A percentile compares a stretch with the other conserved stretches of the same genome.
Evolutionary conservation across 805 yeast genomes (phyloP).

Genomic region (Debaryomyces castellii): DNA sequence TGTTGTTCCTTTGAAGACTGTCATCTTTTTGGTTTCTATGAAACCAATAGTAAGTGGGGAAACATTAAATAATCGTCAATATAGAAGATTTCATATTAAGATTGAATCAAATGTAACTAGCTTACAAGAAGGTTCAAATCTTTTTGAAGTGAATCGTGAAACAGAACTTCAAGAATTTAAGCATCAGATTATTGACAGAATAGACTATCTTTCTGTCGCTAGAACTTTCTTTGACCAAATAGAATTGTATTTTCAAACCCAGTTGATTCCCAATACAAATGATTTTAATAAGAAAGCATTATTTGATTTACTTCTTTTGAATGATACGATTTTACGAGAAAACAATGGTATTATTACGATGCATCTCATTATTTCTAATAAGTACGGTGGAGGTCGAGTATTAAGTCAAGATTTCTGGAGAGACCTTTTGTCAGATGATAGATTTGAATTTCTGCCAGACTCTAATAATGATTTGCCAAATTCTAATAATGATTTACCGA

Average conservation of each 20-base stretch:
- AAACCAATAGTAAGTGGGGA: neutral
- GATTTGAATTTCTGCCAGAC: conserved; percentile 22
- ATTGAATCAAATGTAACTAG: conserved; percentile 14
- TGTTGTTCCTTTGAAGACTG: conserved; percentile 24
- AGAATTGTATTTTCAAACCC: conserved; percentile 10
- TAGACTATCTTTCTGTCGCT: conserved; percentile 19
- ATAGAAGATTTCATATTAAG: conserved; percentile 14
- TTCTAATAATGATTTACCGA: neutral
- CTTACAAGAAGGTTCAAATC: conserved; percentile 14
- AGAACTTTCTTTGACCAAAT: conserved; percentile 29
- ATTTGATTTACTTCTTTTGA: conserved; percentile 10
- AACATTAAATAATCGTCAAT: neutral
- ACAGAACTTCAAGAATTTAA: conserved; percentile 22
- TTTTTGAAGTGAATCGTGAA: conserved; percentile 19
- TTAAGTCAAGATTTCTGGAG: conserved; percentile 24
- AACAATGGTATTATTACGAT: conserved; percentile 11
- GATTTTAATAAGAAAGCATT: conserved; percentile 5
- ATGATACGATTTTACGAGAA: conserved; percentile 6
- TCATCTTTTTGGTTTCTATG: conserved; percentile 5
- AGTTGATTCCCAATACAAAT: conserved; percentile 1
- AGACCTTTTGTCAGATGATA: conserved; percentile 17
- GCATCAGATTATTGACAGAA: conserved; percentile 15
- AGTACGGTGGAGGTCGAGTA: conserved; percentile 20
- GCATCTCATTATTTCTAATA: conserved; percentile 13
- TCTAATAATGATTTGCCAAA: neutral